Percentiles rank a stretch among this genome's conserved stretches.
These are phyloP conservation scores for Blastocystis sp. DNA, from an alignment of 352 stramenopile genomes.

Conservation along the genomic window DNA sequence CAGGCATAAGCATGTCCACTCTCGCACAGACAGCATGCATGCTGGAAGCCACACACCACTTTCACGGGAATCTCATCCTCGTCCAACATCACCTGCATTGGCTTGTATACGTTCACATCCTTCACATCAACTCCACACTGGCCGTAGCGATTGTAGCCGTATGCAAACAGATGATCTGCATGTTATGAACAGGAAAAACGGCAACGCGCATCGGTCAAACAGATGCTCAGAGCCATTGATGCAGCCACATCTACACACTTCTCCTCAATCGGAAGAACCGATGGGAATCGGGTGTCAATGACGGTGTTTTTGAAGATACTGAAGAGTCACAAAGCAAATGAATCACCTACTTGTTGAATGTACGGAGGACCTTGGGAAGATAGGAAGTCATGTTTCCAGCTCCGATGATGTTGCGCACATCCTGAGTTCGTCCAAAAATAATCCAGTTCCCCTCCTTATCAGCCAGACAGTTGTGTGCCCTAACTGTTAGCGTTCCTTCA, in stretches of 20 bases:
- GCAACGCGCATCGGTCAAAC: conserved; percentile 11
- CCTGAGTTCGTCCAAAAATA: conserved; percentile 56
- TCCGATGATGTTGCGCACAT: conserved; percentile 55
- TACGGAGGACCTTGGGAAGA: not conserved
- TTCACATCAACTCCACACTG: conserved; percentile 54
- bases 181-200: not conserved
- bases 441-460: conserved; percentile 28
- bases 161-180: conserved; percentile 51
- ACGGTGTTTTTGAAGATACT: conserved; percentile 57
- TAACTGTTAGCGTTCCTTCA: not conserved
- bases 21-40: conserved; percentile 40
- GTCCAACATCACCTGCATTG: conserved; percentile 29
- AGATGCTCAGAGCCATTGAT: conserved; percentile 32
- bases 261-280: conserved; percentile 41
- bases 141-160: conserved; percentile 52
- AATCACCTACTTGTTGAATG: conserved; percentile 41
- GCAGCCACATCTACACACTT: conserved; percentile 23
- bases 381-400: conserved; percentile 53
- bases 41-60: conserved; percentile 44
- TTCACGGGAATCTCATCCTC: conserved; percentile 31
- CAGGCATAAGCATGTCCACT: conserved; percentile 35
- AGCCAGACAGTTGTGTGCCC: conserved; percentile 39
- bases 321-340: not conserved
- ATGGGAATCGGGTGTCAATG: conserved; percentile 49
- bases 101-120: conserved; percentile 36